phyloP scores from a whole-genome alignment of 768 basidiomycete species.

The Suillus ampliporus region DNA sequence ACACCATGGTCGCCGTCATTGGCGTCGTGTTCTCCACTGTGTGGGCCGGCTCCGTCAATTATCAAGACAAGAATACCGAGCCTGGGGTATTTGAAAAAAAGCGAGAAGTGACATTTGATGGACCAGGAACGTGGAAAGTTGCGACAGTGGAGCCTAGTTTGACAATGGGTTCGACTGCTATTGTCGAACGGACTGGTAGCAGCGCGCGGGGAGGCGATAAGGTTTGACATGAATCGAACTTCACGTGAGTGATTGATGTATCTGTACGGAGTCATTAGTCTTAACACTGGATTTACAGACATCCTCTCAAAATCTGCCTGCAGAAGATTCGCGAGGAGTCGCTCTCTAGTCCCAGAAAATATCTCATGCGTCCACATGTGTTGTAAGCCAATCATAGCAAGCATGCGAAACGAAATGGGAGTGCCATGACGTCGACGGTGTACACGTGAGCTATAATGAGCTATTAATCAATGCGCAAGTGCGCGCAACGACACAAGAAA shows the following conservation, averaged over 20 bases:
- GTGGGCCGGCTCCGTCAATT: conserved; percentile 31
- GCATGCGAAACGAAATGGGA: background rate
- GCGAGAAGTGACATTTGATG: background rate
- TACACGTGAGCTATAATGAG: background rate
- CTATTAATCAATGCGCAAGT: background rate
- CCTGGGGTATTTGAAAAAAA: background rate
- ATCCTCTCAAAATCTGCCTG: background rate
- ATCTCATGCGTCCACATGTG: background rate
- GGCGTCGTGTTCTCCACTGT: conserved; percentile 44
- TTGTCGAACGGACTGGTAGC: background rate
- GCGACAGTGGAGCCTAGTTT: background rate
- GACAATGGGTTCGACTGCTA: background rate
- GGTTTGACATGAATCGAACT: background rate
- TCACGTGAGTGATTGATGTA: background rate
- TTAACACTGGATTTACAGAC: background rate
- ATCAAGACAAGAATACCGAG: conserved; percentile 1
- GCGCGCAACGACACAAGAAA: background rate
- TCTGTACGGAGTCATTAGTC: background rate
- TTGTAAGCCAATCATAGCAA: background rate
- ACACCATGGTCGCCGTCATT: conserved; percentile 40
- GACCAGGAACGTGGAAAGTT: conserved; percentile 6
- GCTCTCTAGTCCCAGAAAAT: background rate
- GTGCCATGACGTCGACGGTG: background rate
- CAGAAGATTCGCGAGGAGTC: background rate
- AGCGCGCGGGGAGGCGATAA: background rate